Base-by-base conservation (phyloP, 2,329 filamentous ascomycete species). In the Pyrenochaeta sp. region DNA sequence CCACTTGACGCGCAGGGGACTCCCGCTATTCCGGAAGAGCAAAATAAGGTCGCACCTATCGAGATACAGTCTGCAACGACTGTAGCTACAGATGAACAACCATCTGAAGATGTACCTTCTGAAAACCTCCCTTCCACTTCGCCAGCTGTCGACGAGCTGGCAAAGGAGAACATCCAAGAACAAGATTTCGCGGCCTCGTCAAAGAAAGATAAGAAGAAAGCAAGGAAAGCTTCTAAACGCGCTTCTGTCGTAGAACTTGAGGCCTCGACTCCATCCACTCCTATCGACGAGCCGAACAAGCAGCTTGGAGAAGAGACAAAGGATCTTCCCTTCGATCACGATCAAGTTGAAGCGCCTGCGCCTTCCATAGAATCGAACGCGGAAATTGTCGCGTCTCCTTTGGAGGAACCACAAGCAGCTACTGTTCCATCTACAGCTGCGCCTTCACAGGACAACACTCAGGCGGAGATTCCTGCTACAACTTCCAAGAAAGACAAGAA, bases 401-500 rank as follows among this genome's bases (percentile, higher is more conserved):
- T 37, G 28, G 28, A 25, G 2, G 44, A 37, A 4, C 12, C 44
- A 32, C 2, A 43, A 8, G 19, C 15, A 2, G 13, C 28, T n/a
- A 19, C 13, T 7, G 27, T 39, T 10, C 24, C 37, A 19, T 19
- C 13, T 2, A n/a, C 28, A 12, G 48, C 30, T 15, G n/a, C 43
- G 25, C 7, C 48, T 24, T 19, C 30, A n/a, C 27, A 47, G n/a
- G 45, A 27, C 28, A 9, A 28, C 9, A 15, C n/a, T n/a, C 24
- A 28, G 24, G 24, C 12, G 6, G 42, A 44, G 15, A 10, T 34
- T 25, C 40, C 40, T 28, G 22, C 25, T 44, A 44, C 40, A 12
- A n/a, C 40, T 12, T 58, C 64, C 5, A 68, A 67, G 59, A 69
- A 69, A 47, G 67, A 67, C 15, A 65, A 65, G 52, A 71, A 71